Evolutionary conservation across 2,329 filamentous ascomycete species (phyloP), one percentile per base, ranked within the genome.

Genomic region (Microdochium paspali): DNA sequence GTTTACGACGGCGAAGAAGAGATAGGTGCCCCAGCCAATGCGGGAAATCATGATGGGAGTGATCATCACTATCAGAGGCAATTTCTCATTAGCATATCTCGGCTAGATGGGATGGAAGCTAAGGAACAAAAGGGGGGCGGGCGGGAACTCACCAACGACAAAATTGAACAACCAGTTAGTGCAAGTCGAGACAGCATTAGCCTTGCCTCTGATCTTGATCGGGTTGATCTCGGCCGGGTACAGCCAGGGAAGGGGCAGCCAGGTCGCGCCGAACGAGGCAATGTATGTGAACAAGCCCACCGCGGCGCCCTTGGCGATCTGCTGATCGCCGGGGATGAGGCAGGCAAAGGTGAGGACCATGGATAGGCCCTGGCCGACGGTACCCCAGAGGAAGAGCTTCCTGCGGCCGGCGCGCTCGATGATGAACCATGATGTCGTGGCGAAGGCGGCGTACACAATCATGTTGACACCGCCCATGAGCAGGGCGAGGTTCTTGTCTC

Each of bases 271-370:
- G 52, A 85, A 85, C 47, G 80, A 81, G 4, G 80, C 79, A 56
- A 85, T 85, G 63, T 84, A 86, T 2, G 80, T 73, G 65, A 86
- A 86, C 12, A 86, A 65, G 48, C 81, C 82, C 2, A 84, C 80
- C 1, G 80, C 80, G 0, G 83, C 80, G 28, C 83, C 84, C 58
- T 85, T 86, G 2, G 81, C 80, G 6, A 81, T 69, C 1, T 78
- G 64, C 0, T 70, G 72, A 1, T 72, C 74, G 0, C 79, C 79
- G 40, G 85, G 85, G n/a, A 87, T 79, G 51, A 88, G 79, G 25
- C 72, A 68, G 1, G 72, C 78, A 54, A 86, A 86, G 2, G 72
- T 69, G 21, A 83, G 62, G 59, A 85, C 67, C 73, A 80, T 79
- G 49, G 73, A 77, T 20, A 77, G 53, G 50, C 71, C 69, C 54